Base-by-base conservation (phyloP, 1,139 yeast species). In the Scheffersomyces segobiensis region DNA sequence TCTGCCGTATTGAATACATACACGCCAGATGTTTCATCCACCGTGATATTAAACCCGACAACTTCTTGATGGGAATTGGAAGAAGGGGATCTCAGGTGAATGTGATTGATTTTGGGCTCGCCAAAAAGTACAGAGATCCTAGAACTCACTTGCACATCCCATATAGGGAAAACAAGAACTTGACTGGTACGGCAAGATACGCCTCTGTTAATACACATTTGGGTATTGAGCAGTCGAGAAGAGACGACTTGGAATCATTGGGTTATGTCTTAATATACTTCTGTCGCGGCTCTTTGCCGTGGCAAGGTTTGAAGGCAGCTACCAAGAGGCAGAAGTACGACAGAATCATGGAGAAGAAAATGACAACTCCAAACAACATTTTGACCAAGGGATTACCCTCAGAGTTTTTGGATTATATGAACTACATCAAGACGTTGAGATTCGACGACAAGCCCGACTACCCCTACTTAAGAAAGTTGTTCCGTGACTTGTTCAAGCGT, bases 301-400 rank as follows among this genome's bases (percentile, higher is more conserved):
- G 99, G 99, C 99, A 95, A 78, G 99, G 99, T 17, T 85, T 95
- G 68, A 93, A 93, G 74, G 99, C 99, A 46, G 96, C 95, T 53
- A 93, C 98, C 19, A 95, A 95, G 80, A 89, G 97, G 76, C 98
- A 95, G 75, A 95, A 95, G 77, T 95, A 95, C 76, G 98, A 93
- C 75, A 85, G 98, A 63, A 95, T 95, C 70, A 89, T 93, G 92
- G 98, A 95, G 73, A 92, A 92, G 82, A 95, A 95, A 76, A 88
- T 95, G 88, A 88, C 96, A 54, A 92, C 97, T 10, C 91, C 97
- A 39, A 87, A 95, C 55, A 97, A 93, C 70, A 86, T 89, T 39
- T 84, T 95, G 68, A 93, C 97, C 60, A 87, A 93, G 68, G 98
- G 98, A 5, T 84, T 95, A 67, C 99, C 99, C 39, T 81, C 84